Percentiles rank a stretch among this genome's conserved stretches.
Conservation (phyloP, 1,139 yeast genomes). For the Meyerozyma sp. region DNA sequence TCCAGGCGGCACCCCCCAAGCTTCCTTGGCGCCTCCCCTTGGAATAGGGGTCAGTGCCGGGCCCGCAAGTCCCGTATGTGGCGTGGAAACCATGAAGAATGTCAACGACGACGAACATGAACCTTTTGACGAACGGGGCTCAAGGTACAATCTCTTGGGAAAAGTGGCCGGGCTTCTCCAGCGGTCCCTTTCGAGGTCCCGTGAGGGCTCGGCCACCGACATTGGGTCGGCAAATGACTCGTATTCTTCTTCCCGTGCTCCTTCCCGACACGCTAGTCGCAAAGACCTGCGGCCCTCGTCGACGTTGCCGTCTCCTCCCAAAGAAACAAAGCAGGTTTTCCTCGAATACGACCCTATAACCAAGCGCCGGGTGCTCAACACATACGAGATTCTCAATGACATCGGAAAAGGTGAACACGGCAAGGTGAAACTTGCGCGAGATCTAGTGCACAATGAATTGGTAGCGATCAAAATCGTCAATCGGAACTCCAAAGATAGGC, state of each 20-base stretch:
- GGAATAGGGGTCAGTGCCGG: background rate
- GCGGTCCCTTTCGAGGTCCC: slow-evolving; percentile 15
- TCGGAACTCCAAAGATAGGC: slow-evolving; percentile 54
- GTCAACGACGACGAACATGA: background rate
- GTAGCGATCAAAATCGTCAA: slow-evolving; percentile 95
- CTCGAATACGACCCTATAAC: slow-evolving; percentile 88
- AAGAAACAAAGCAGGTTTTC: slow-evolving; percentile 73
- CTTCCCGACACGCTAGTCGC: slow-evolving; percentile 1
- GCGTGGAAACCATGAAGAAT: background rate
- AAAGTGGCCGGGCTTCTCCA: slow-evolving; percentile 30
- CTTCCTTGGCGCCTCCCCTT: background rate
- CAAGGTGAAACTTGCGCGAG: slow-evolving; percentile 86
- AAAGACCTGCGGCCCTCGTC: slow-evolving; percentile 3
- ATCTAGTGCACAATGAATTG: slow-evolving; percentile 59
- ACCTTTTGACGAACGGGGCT: slow-evolving; percentile 10
- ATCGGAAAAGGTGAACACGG: slow-evolving; percentile 98
- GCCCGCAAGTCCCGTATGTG: background rate
- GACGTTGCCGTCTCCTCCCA: slow-evolving; percentile 2
- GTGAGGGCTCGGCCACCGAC: slow-evolving; percentile 12
- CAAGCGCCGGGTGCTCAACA: slow-evolving; percentile 77
- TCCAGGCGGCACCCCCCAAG: background rate
- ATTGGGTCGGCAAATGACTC: slow-evolving; percentile 6
- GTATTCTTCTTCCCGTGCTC: slow-evolving; percentile 1
- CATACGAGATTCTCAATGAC: slow-evolving; percentile 84
- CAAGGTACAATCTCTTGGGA: slow-evolving; percentile 24